Evolutionary conservation across 2,329 filamentous ascomycete species (phyloP), one percentile per base, ranked within the genome.

Genomic region (Lachnellula occidentalis): DNA sequence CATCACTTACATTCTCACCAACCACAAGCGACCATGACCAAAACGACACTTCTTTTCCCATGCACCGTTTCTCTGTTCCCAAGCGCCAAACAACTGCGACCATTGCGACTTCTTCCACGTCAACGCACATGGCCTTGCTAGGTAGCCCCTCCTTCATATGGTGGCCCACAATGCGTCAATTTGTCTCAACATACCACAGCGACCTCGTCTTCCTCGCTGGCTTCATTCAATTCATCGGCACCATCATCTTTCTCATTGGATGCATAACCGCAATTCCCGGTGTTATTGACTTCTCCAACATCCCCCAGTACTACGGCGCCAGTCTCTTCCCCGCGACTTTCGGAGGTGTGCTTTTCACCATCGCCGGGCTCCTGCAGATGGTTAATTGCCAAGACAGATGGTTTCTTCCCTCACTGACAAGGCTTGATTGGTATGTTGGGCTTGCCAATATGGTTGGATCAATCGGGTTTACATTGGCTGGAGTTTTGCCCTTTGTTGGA

Each of bases 251-350:
- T 48, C 52, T 60, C 45, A 48, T 63, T 36, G 60, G 59, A 6
- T 53, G 56, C 22, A 48, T 63, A 8, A 61, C 61, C 4, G 48
- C 53, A 15, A 46, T 64, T 47, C 46, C 58, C 4, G 59, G 59
- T 21, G 53, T 61, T 3, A 45, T 64, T 5, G 54, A 59, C 43
- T 52, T 59, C 12, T 51, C 53, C 17, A 55, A 58, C 45, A 42
- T 19, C 2, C 24, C 31, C 7, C 48, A 53, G 1, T 22, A 61
- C 47, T 53, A 54, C 19, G 2, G 47, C 8, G 27, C 48, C 31
- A 64, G 62, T 39, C 56, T 62, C 19, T 45, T 62, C 11, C 61
- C 61, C 5, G 58, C 57, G 5, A 57, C 61, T 12, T 37, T 62
- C 17, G 61, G 61, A 12, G 61, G 61, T 1, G 34, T 62, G 2